Percentiles rank a stretch among this genome's conserved stretches.
These are phyloP conservation scores for Pseudomassariella vexata DNA, from an alignment of 2,329 filamentous ascomycete genomes.

Conservation along the genomic window DNA sequence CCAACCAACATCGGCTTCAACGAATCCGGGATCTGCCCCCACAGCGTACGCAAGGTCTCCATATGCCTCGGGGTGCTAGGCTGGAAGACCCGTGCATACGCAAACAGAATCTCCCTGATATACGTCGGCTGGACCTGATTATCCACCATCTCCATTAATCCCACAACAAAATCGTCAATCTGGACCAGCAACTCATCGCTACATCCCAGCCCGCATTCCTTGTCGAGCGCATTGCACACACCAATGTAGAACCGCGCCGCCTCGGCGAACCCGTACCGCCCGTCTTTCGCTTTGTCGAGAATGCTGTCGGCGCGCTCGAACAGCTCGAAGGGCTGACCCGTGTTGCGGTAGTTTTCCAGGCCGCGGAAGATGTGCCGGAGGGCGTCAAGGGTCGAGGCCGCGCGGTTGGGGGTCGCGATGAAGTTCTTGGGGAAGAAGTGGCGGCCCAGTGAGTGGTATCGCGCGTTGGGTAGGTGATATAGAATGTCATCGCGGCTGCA, in stretches of 20 bases:
- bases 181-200: constrained; percentile 12
- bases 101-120: constrained; percentile 7
- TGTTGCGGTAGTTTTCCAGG: constrained; percentile 7
- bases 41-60: constrained; percentile 7
- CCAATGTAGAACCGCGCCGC: no score
- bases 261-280: neutral
- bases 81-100: constrained; percentile 12
- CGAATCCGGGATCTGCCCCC: constrained; percentile 4
- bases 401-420: constrained; percentile 6
- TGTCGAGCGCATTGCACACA: constrained; percentile 10
- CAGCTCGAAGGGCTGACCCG: constrained; percentile 7
- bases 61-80: constrained; percentile 8
- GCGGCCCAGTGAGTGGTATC: constrained; percentile 8
- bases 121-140: neutral
- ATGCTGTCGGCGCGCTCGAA: constrained; percentile 10
- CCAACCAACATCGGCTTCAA: constrained; percentile 3
- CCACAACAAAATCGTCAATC: constrained; percentile 11
- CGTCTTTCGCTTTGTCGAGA: constrained; percentile 4
- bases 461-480: constrained; percentile 10
- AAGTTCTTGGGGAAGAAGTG: constrained; percentile 2
- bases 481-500: constrained; percentile 11
- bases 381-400: constrained; percentile 3
- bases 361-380: constrained; percentile 9
- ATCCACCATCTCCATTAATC: constrained; percentile 9
- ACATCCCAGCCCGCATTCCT: constrained; percentile 10